These are phyloP conservation scores for Penicillium sp. DNA, from an alignment of 2,329 filamentous ascomycete species.

Conservation along the genomic window DNA sequence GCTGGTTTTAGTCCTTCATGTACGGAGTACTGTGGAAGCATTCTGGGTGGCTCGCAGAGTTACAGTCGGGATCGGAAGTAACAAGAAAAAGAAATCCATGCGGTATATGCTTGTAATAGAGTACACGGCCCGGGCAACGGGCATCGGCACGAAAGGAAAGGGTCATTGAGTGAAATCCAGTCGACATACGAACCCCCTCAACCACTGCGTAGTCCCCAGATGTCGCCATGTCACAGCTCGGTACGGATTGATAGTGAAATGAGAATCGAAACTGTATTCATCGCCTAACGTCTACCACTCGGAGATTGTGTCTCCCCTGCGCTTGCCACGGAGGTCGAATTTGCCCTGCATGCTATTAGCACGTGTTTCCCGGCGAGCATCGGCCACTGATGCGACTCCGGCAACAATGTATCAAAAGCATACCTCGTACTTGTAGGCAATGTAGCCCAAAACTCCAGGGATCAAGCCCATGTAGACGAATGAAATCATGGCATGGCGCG, in stretches of 20 bases:
- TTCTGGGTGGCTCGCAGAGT: too few species aligned
- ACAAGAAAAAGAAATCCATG: constrained; percentile 26
- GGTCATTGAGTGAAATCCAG: background rate
- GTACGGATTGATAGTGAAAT: background rate
- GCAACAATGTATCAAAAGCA: constrained; percentile 44
- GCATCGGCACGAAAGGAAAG: constrained; percentile 11
- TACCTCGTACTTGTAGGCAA: constrained; percentile 81
- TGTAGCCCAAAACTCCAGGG: constrained; percentile 65
- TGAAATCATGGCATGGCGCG: constrained; percentile 72
- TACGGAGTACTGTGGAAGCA: background rate
- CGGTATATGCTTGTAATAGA: constrained; percentile 35
- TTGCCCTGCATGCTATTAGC: constrained; percentile 63
- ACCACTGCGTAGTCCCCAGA: background rate
- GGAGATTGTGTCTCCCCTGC: constrained; percentile 74
- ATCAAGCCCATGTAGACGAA: constrained; percentile 73
- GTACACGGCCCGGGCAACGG: constrained; percentile 25
- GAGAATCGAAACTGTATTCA: constrained; percentile 7
- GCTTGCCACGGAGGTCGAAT: constrained; percentile 79
- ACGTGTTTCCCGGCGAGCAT: background rate
- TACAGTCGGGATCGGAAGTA: background rate
- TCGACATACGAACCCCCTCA: background rate
- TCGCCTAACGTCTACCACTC: constrained; percentile 61
- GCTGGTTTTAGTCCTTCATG: background rate
- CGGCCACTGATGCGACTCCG: background rate
- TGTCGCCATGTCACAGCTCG: background rate